Conservation (phyloP, 306 rosid species). For the Rosa rugosa region DNA sequence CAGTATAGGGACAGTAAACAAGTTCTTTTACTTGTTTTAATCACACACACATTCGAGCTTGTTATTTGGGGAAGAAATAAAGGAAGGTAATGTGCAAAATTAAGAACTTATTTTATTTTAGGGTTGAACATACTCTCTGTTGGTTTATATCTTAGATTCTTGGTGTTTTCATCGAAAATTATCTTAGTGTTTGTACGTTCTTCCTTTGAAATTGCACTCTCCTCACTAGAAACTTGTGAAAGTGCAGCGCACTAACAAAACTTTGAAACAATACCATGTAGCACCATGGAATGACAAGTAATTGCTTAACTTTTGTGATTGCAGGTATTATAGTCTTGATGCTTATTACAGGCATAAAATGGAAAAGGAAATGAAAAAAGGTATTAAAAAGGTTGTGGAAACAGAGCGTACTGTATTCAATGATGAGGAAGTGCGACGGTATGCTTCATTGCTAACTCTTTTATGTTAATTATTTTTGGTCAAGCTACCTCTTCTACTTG, state of each 20-base stretch:
- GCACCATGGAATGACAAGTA: not conserved
- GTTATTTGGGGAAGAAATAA: not conserved
- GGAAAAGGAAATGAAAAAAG: constrained; percentile 65
- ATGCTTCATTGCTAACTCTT: constrained; percentile 26
- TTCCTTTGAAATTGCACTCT: not conserved
- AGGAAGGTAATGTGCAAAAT: not conserved
- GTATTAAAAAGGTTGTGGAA: constrained; percentile 52
- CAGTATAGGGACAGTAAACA: no score
- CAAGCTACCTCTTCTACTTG: constrained; percentile 14
- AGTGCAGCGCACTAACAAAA: not conserved
- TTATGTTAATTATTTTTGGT: not conserved
- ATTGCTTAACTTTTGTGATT: constrained; percentile 21
- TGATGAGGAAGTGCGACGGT: constrained; percentile 95
- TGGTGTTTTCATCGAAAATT: not conserved
- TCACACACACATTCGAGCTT: not conserved
- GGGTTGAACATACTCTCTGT: not conserved
- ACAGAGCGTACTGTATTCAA: constrained; percentile 80
- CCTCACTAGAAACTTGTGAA: not conserved
- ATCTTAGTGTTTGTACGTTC: not conserved
- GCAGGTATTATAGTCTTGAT: constrained; percentile 92
- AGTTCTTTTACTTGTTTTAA: no score
- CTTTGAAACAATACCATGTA: not conserved
- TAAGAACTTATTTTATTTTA: not conserved
- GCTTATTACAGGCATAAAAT: constrained; percentile 65
- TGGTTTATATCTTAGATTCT: not conserved